Evolutionary conservation across 2,329 filamentous ascomycete species (phyloP).

Genomic region (Aspergillus neoniger): DNA sequence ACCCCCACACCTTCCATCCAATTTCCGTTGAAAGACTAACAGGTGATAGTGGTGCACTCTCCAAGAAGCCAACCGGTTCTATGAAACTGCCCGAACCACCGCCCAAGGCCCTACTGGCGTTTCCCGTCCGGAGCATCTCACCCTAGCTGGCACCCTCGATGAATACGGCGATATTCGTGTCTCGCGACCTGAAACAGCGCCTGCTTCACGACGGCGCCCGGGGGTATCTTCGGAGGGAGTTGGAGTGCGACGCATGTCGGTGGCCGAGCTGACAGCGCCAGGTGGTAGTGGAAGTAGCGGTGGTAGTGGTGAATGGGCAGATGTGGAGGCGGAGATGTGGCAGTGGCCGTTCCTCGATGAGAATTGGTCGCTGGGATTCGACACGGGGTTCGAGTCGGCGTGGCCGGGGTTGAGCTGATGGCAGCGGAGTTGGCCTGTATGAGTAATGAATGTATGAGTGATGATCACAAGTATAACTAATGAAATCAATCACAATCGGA

Average conservation of each 20-base stretch:
- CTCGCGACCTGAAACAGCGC: constrained; percentile 27
- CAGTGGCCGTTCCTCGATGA: constrained; percentile 43
- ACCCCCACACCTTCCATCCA: too few species aligned
- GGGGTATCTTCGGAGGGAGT: neutral
- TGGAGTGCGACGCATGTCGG: constrained; percentile 3
- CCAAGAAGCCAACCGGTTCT: constrained; percentile 40
- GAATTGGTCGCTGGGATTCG: constrained; percentile 39
- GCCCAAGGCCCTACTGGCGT: constrained; percentile 20
- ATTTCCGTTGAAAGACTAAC: too few species aligned
- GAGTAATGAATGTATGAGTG: neutral
- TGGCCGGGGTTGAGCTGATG: constrained; percentile 25
- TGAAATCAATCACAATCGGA: neutral
- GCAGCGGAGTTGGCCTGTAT: neutral
- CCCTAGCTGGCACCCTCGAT: constrained; percentile 37
- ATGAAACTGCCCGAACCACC: constrained; percentile 34
- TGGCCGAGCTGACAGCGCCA: constrained; percentile 14
- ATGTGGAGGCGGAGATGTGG: constrained; percentile 39
- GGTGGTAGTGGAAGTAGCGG: neutral
- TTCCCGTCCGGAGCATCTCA: constrained; percentile 29
- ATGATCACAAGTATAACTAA: neutral
- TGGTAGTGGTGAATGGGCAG: constrained; percentile 15
- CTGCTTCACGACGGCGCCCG: neutral
- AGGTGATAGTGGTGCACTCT: constrained; percentile 35
- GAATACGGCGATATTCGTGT: constrained; percentile 41
- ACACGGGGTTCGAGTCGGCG: constrained; percentile 33